Conservation (phyloP, 352 stramenopile species). For the Phytopythium ostracodes region DNA sequence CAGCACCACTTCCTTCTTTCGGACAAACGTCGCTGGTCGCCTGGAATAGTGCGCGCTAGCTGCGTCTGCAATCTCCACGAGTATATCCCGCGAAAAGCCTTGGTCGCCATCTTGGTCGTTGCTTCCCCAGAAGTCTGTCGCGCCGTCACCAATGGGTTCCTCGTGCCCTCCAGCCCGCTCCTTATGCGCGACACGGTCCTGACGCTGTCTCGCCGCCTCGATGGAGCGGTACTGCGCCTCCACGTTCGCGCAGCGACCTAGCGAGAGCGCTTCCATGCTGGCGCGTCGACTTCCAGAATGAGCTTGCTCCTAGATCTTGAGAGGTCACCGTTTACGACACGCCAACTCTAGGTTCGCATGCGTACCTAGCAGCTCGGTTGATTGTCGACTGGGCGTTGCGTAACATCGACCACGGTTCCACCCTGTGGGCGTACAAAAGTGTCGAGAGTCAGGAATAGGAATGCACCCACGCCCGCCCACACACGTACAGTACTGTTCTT, state of each 20-base stretch:
- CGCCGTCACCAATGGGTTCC: neutral
- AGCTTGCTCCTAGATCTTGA: no score
- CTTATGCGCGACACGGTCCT: neutral
- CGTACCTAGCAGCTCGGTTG: no score
- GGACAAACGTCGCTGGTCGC: neutral
- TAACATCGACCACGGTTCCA: no score
- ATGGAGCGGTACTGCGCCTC: neutral
- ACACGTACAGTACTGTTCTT: neutral
- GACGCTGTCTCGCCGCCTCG: neutral
- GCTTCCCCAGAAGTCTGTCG: neutral
- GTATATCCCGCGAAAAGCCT: neutral
- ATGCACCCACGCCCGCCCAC: neutral
- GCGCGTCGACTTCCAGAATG: neutral
- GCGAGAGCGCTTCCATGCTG: neutral
- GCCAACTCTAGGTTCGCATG: no score
- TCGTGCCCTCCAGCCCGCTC: neutral
- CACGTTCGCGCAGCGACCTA: neutral
- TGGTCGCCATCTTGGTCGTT: neutral
- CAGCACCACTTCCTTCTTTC: neutral
- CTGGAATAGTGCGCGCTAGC: neutral
- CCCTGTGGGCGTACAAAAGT: neutral
- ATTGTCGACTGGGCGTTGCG: no score
- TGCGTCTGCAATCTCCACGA: neutral
- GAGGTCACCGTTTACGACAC: no score
- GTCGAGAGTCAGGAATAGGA: neutral